Base-by-base conservation (phyloP, 2,329 filamentous ascomycete genomes). In the Arachnomyces sp. region DNA sequence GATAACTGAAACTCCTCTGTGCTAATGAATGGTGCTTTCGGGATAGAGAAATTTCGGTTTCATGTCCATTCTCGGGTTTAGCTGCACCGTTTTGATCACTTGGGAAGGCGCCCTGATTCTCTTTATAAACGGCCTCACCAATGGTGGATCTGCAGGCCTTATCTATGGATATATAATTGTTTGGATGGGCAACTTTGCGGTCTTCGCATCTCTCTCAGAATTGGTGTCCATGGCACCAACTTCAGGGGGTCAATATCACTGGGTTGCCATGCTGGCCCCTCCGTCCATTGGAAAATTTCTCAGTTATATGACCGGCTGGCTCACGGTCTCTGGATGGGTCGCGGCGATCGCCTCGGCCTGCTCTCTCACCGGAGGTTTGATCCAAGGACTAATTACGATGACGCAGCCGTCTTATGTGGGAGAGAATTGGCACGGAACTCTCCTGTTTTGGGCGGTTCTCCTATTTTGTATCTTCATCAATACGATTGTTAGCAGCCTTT, bases 401-500 rank as follows among this genome's bases (percentile, higher is more conserved):
- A 61, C 56, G 37, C 55, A 56, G 31, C 53, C 56, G 1, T 38
- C 47, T 1, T 61, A 60, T 33, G 40, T 45, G 3, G 33, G 50
- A 2, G 29, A 52, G 25, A 33, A 45, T 28, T 60, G 56, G 55
- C 56, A 60, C 31, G 69, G 65, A 4, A 73, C 71, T 0, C 53
- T 77, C 3, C 48, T 76, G 0, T 63, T 71, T 16, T 74, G 71
- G 53, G 68, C 63, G 7, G 63, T 73, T 28, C 61, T 71, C 2
- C 43, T 63, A 3, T 60, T 73, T 14, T 67, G 65, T 7, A 63
- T 74, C 9, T 52, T 73, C 21, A 62, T 77, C 60, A 76, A 77
- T 52, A 73, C 69, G 0, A 61, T 70, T 5, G 56, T 72, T 12
- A 68, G 56, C 11, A 56, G 50, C 30, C 43, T 60, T 2, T 59